These are phyloP conservation scores for Scheffersomyces insectosa DNA, from an alignment of 1,139 yeast species.

Conservation along the genomic window DNA sequence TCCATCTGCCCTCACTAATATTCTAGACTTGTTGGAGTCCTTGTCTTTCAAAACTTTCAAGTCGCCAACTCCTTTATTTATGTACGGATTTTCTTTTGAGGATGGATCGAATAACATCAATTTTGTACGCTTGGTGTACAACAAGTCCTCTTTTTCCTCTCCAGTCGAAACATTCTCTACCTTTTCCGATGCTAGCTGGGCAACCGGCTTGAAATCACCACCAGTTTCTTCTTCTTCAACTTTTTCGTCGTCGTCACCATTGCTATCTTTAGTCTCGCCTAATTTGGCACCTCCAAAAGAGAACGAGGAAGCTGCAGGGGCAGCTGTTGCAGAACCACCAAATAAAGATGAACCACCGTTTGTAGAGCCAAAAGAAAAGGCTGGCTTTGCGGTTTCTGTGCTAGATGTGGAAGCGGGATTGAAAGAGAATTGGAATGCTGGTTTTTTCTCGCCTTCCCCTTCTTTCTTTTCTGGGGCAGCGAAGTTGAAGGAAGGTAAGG, in stretches of 20 bases:
- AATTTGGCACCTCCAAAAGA: conserved; percentile 15
- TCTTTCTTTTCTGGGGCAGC: neutral
- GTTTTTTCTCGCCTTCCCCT: neutral
- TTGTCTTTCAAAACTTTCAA: conserved; percentile 67
- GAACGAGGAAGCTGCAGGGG: conserved; percentile 17
- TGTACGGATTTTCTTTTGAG: conserved; percentile 52
- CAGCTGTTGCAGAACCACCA: conserved; percentile 4
- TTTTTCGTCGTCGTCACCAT: conserved; percentile 22
- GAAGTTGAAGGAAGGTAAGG: conserved; percentile 1
- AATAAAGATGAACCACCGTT: conserved; percentile 16
- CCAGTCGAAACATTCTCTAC: conserved; percentile 61
- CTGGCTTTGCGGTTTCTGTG: conserved; percentile 13
- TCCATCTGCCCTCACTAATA: conserved; percentile 86
- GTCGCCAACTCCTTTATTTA: conserved; percentile 77
- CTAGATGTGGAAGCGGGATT: conserved; percentile 1
- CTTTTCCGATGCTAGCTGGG: conserved; percentile 42
- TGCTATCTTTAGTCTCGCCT: conserved; percentile 5
- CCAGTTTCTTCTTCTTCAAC: conserved; percentile 45
- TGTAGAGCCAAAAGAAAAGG: conserved; percentile 18
- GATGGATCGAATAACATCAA: conserved; percentile 60
- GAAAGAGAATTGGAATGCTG: neutral
- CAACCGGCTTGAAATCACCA: conserved; percentile 49
- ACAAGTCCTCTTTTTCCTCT: conserved; percentile 75
- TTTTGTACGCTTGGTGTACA: conserved; percentile 71
- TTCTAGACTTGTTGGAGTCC: conserved; percentile 61